A percentile compares a stretch with the other conserved stretches of the same genome.
These are phyloP conservation scores for Chrysosporium queenslandicum DNA, from an alignment of 2,329 filamentous ascomycete genomes.

Conservation along the genomic window DNA sequence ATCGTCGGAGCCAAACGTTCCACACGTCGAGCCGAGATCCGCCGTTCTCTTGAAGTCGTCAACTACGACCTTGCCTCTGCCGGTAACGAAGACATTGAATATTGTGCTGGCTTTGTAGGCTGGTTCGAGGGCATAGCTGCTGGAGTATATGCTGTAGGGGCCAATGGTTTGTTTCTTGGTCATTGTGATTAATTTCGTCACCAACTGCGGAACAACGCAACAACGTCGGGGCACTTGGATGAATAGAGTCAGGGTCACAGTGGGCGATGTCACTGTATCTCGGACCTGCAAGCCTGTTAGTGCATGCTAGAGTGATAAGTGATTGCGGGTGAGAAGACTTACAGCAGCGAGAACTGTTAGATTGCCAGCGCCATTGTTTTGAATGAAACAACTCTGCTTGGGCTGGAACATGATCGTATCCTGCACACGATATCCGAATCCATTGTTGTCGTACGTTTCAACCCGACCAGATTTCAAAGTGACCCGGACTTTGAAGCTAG, in stretches of 20 bases:
- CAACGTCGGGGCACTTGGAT: slow-evolving; percentile 12
- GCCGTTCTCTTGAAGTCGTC: slow-evolving; percentile 13
- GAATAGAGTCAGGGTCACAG: slow-evolving; percentile 8
- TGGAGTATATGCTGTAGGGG: slow-evolving; percentile 13
- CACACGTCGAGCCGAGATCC: slow-evolving; percentile 10
- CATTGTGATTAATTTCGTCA: slow-evolving; percentile 10
- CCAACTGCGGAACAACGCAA: slow-evolving; percentile 14
- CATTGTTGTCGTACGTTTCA: slow-evolving; percentile 12
- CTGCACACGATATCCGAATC: slow-evolving; percentile 11
- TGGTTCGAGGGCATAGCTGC: slow-evolving; percentile 6
- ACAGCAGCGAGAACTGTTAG: slow-evolving; percentile 14
- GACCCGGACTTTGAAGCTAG: slow-evolving; percentile 11
- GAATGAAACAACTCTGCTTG: slow-evolving; percentile 13
- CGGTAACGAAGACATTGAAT: slow-evolving; percentile 12
- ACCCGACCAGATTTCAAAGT: background rate
- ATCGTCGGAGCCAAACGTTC: slow-evolving; percentile 5
- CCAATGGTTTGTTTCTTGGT: slow-evolving; percentile 7
- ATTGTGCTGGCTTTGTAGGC: slow-evolving; percentile 4
- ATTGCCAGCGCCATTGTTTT: background rate
- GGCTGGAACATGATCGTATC: slow-evolving; percentile 14
- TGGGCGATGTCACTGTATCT: slow-evolving; percentile 1
- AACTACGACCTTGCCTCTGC: background rate
- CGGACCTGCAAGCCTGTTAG: slow-evolving; percentile 10
- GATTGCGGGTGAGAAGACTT: background rate
- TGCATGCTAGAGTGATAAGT: background rate